phyloP scores from a whole-genome alignment of 768 basidiomycete genomes.

The Pulveroboletus sp. region DNA sequence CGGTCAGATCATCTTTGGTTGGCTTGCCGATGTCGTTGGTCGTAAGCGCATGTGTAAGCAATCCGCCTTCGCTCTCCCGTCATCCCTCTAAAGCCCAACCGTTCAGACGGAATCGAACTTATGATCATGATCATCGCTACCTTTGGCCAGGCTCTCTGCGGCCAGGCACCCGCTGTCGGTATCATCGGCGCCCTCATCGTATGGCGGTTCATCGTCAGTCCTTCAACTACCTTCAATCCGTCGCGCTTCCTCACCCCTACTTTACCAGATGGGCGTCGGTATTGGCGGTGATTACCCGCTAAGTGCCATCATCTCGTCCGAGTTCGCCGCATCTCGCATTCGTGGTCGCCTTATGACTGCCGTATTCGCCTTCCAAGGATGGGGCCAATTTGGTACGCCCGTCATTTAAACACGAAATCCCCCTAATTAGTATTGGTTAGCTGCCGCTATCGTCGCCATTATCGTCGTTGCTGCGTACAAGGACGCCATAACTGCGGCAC shows the following conservation, averaged over 20 bases:
- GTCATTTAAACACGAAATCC: not conserved
- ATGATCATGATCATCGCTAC: constrained; percentile 80
- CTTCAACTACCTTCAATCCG: not conserved
- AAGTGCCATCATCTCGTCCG: constrained; percentile 81
- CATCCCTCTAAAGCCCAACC: not conserved
- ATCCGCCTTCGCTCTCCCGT: not conserved
- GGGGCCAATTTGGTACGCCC: constrained; percentile 71
- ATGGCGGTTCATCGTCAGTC: constrained; percentile 71
- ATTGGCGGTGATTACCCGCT: constrained; percentile 90
- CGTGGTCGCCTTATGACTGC: constrained; percentile 88
- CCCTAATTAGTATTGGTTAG: constrained; percentile 26
- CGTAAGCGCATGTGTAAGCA: constrained; percentile 75
- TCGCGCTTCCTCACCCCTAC: not conserved
- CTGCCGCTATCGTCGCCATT: constrained; percentile 61
- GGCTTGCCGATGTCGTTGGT: constrained; percentile 72
- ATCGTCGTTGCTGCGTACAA: constrained; percentile 69
- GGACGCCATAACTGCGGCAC: constrained; percentile 43
- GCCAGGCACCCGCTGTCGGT: constrained; percentile 56
- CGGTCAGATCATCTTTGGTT: constrained; percentile 76
- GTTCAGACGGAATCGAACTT: constrained; percentile 47
- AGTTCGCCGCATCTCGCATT: constrained; percentile 73
- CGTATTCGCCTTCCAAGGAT: constrained; percentile 83
- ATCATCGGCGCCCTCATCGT: constrained; percentile 75
- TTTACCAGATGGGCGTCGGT: constrained; percentile 62
- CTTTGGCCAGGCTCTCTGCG: constrained; percentile 76